Evolutionary conservation across 1,284 basidiomycete species (phyloP).

Genomic region (Ceratobasidium sp.): DNA sequence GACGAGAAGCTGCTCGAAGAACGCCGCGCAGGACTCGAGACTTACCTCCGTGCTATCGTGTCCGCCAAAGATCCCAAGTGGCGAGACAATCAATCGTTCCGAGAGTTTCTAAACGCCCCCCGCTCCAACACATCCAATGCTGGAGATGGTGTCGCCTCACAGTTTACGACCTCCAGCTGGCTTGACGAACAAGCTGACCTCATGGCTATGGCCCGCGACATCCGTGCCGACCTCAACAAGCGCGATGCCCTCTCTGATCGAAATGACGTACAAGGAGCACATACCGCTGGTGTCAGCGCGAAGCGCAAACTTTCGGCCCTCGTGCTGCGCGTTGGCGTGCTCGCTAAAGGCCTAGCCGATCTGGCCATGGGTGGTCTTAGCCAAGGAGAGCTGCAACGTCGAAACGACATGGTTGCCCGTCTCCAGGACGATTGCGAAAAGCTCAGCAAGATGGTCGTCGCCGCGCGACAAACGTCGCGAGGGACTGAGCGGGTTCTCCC

Average conservation of each 20-base stretch:
- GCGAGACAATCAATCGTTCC: constrained; percentile 81
- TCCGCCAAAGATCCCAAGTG: constrained; percentile 81
- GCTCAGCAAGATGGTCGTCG: constrained; percentile 76
- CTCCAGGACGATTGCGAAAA: constrained; percentile 87
- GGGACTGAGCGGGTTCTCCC: constrained; percentile 54
- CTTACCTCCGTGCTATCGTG: constrained; percentile 87
- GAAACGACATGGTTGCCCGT: constrained; percentile 82
- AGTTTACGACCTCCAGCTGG: constrained; percentile 81
- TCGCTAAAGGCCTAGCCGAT: constrained; percentile 74
- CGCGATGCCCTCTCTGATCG: constrained; percentile 81
- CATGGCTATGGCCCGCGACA: constrained; percentile 74
- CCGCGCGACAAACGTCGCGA: constrained; percentile 65
- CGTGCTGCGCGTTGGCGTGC: constrained; percentile 68
- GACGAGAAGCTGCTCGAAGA: constrained; percentile 68
- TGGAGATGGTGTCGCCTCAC: constrained; percentile 46
- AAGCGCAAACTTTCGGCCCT: constrained; percentile 83
- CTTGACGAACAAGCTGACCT: constrained; percentile 82
- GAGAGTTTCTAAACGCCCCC: constrained; percentile 86
- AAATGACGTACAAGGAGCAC: constrained; percentile 76
- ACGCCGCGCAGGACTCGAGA: constrained; percentile 76
- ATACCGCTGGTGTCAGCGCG: constrained; percentile 80
- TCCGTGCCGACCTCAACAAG: constrained; percentile 84
- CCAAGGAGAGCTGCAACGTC: constrained; percentile 81
- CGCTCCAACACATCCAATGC: constrained; percentile 40
- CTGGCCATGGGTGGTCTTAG: constrained; percentile 74